Percentiles rank a stretch among this genome's conserved stretches.
Conservation (phyloP, 805 yeast genomes). For the Pichia ethanolica region DNA sequence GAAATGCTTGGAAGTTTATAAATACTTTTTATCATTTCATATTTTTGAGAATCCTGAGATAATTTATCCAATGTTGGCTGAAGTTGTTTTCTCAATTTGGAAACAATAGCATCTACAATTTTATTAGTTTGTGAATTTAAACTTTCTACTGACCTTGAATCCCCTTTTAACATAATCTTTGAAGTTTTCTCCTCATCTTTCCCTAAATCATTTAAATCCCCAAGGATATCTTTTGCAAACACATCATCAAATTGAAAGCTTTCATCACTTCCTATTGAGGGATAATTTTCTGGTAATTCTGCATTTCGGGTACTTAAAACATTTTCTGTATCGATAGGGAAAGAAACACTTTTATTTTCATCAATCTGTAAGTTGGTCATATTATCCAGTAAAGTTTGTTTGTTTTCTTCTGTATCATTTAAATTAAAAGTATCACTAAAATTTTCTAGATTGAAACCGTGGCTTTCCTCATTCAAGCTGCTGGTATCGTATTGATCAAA, state of each 20-base stretch:
- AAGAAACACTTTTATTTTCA: no score
- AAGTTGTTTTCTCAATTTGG: conserved; percentile 17
- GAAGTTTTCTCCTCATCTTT: background rate
- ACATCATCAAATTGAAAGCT: conserved; percentile 7
- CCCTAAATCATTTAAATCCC: background rate
- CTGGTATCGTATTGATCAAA: no score
- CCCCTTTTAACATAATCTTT: background rate
- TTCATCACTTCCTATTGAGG: background rate
- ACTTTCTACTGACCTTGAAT: background rate
- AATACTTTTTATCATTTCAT: conserved; percentile 17
- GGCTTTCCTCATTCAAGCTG: background rate
- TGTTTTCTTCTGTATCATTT: background rate
- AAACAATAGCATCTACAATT: conserved; percentile 8
- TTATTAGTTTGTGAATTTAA: background rate
- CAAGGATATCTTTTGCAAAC: background rate
- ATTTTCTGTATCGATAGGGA: no score
- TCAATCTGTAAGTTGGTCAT: no score
- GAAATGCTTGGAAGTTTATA: conserved; percentile 25
- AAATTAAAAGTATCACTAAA: conserved; percentile 6
- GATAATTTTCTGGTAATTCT: background rate
- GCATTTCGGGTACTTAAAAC: background rate
- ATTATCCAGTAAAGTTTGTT: background rate
- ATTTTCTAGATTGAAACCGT: conserved; percentile 5
- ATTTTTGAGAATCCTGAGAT: conserved; percentile 17
- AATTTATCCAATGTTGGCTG: conserved; percentile 18